These are phyloP conservation scores for Glycine soja DNA, from an alignment of 306 rosid genomes.

Conservation along the genomic window DNA sequence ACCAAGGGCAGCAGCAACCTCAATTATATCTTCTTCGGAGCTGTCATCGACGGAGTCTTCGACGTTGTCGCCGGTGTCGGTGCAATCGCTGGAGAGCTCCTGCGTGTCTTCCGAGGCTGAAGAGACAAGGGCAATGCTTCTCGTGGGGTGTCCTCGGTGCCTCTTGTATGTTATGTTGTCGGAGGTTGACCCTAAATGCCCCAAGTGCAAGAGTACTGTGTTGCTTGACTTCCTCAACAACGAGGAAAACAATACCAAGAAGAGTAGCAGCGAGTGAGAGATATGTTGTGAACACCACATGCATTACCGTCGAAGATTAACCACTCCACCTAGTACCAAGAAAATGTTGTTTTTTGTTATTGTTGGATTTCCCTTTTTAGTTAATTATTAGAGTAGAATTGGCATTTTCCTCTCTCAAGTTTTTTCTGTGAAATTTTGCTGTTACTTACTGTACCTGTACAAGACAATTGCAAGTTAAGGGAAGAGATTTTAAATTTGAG, in stretches of 20 bases:
- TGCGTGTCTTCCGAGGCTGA: constrained; percentile 55
- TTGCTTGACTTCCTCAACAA: constrained; percentile 59
- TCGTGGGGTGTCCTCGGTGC: constrained; percentile 70
- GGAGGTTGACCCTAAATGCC: constrained; percentile 61
- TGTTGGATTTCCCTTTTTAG: not conserved
- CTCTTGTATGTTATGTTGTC: constrained; percentile 69
- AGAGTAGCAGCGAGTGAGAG: constrained; percentile 9
- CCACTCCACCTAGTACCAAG: not conserved
- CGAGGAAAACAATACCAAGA: constrained; percentile 36
- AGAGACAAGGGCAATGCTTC: constrained; percentile 56
- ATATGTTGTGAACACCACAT: not conserved
- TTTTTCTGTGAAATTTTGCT: not conserved
- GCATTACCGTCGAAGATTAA: not conserved
- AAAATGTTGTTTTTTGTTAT: not conserved
- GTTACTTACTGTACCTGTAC: not conserved
- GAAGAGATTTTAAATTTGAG: not conserved
- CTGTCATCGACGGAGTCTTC: not conserved
- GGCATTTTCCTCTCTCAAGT: not conserved
- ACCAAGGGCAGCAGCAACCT: constrained; percentile 23
- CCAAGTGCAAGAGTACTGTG: constrained; percentile 61
- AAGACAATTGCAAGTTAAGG: not conserved
- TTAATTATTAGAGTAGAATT: not conserved
- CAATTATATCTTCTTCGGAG: not conserved
- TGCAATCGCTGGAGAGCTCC: constrained; percentile 49
- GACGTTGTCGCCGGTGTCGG: not conserved